phyloP scores from a whole-genome alignment of 345 rosid genomes.

The Pugionium cornutum region DNA sequence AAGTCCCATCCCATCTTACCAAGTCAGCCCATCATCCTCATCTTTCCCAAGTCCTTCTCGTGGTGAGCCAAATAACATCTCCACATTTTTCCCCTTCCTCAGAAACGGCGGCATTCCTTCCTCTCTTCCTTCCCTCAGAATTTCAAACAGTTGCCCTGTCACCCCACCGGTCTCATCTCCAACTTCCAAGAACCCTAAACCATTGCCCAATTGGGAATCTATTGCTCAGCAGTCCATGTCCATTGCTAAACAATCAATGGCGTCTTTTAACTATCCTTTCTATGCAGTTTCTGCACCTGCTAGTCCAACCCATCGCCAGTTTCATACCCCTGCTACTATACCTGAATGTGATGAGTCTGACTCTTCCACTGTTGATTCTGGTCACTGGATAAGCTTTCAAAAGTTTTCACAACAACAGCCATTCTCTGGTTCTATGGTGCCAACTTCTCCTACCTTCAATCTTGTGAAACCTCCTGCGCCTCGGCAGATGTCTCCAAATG shows the following conservation, averaged over 20 bases:
- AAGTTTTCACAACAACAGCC: slow-evolving; percentile 59
- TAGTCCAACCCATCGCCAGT: slow-evolving; percentile 88
- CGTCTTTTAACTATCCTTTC: slow-evolving; percentile 75
- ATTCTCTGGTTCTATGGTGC: slow-evolving; percentile 47
- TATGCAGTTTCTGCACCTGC: slow-evolving; percentile 93
- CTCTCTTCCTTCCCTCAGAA: slow-evolving; percentile 87
- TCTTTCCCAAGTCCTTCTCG: slow-evolving; percentile 89
- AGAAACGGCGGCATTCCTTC: slow-evolving; percentile 62
- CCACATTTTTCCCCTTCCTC: slow-evolving; percentile 63
- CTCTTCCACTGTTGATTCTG: slow-evolving; percentile 87
- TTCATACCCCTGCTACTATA: slow-evolving; percentile 79
- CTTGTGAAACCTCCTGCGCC: slow-evolving; percentile 62
- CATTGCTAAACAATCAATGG: slow-evolving; percentile 53
- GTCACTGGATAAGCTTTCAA: slow-evolving; percentile 92
- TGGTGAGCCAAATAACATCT: slow-evolving; percentile 42
- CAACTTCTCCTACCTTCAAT: slow-evolving; percentile 90
- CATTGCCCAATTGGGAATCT: slow-evolving; percentile 80
- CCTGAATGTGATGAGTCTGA: slow-evolving; percentile 97
- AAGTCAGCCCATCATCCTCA: slow-evolving; percentile 84
- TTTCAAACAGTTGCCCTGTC: slow-evolving; percentile 93
- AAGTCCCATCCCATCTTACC: slow-evolving; percentile 92
- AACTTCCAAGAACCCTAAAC: slow-evolving; percentile 69
- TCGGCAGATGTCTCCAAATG: slow-evolving; percentile 44
- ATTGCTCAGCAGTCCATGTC: slow-evolving; percentile 79
- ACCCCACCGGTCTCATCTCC: slow-evolving; percentile 97